A percentile compares a stretch with the other conserved stretches of the same genome.
phyloP scores from a whole-genome alignment of 2,329 filamentous ascomycete species.

The Escovopsis sp. region DNA sequence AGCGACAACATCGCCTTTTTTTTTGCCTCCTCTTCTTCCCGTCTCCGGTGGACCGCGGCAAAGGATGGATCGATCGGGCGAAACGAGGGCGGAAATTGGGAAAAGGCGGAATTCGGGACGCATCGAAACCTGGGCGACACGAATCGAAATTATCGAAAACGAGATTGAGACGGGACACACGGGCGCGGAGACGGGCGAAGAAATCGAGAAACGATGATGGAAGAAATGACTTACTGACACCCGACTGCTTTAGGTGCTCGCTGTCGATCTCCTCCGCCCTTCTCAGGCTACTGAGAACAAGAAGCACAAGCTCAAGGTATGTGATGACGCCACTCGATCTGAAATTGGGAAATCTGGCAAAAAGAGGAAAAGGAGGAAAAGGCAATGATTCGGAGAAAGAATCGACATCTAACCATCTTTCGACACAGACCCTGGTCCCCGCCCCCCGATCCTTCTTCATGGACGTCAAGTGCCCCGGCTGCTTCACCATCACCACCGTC shows the following conservation, averaged over 20 bases:
- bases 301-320: slow-evolving; percentile 99
- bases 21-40: too few relatives aligned
- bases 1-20: slow-evolving; percentile 23
- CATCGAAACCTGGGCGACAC: slow-evolving; percentile 4
- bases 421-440: slow-evolving; percentile 70
- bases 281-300: slow-evolving; percentile 92
- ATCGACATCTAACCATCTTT: slow-evolving; percentile 9
- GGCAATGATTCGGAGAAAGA: not conserved
- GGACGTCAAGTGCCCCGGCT: slow-evolving; percentile 99
- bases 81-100: slow-evolving; percentile 9
- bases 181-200: not conserved
- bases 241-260: slow-evolving; percentile 67
- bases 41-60: too few relatives aligned
- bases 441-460: slow-evolving; percentile 99
- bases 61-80: slow-evolving; percentile 1
- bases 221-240: too few relatives aligned
- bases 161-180: slow-evolving; percentile 3
- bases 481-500: slow-evolving; percentile 99
- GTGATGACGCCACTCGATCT: slow-evolving; percentile 9
- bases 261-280: slow-evolving; percentile 99
- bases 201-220: not conserved
- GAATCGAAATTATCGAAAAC: slow-evolving; percentile 1
- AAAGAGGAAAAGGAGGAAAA: not conserved
- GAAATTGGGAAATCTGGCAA: not conserved
- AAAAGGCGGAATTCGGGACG: slow-evolving; percentile 10